Evolutionary conservation across 768 basidiomycete species (phyloP).

Genomic region (Pisolithus sp.): DNA sequence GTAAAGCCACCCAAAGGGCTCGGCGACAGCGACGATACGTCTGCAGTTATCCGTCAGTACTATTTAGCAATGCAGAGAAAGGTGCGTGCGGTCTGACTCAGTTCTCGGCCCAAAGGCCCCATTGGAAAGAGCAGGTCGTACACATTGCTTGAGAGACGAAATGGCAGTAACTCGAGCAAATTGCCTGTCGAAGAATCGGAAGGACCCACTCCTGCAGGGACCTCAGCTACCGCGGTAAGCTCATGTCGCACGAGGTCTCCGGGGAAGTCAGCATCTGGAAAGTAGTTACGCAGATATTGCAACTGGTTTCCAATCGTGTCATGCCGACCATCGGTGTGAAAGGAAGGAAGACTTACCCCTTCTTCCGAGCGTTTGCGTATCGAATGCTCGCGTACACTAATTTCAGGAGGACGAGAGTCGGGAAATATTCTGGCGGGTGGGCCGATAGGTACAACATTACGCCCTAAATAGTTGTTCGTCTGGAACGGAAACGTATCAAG

Average conservation of each 20-base stretch:
- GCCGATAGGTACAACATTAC: conserved; percentile 27
- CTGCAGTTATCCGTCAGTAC: conserved; percentile 28
- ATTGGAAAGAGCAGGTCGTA: conserved; percentile 51
- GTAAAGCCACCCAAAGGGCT: conserved; percentile 11
- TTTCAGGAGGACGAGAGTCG: conserved; percentile 39
- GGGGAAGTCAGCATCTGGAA: conserved; percentile 71
- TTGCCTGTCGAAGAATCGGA: conserved; percentile 60
- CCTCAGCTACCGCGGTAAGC: conserved; percentile 40
- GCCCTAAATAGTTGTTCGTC: conserved; percentile 17
- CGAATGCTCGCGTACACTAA: conserved; percentile 26
- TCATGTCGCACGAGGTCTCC: conserved; percentile 58
- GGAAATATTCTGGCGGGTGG: conserved; percentile 48
- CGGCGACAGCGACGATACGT: conserved; percentile 39
- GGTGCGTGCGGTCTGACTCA: conserved; percentile 44
- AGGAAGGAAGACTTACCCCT: conserved; percentile 41
- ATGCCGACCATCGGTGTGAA: background rate
- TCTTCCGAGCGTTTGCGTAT: conserved; percentile 54
- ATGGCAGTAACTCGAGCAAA: conserved; percentile 38
- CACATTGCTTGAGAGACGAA: conserved; percentile 18
- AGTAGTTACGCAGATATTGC: conserved; percentile 61
- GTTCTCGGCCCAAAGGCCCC: conserved; percentile 50
- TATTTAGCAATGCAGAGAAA: background rate
- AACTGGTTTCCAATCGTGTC: conserved; percentile 37
- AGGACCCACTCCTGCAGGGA: conserved; percentile 25
- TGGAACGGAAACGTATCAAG: conserved; percentile 2